A percentile compares a stretch with the other conserved stretches of the same genome.
Conservation (phyloP, 2,329 filamentous ascomycete genomes). For the Pyrenophora teres region DNA sequence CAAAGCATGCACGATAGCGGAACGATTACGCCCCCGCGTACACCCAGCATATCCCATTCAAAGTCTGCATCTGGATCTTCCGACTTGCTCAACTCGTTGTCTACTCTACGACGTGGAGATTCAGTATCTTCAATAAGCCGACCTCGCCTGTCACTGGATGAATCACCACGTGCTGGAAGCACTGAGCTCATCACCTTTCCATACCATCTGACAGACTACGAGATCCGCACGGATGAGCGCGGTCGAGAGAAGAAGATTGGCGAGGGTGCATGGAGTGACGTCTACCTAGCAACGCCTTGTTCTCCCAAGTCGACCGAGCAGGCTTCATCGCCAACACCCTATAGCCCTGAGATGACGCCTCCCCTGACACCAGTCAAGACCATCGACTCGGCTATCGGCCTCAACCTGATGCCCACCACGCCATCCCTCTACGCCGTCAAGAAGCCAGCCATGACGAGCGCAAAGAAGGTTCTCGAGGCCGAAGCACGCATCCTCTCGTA, state of each 20-base stretch:
- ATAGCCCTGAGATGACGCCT: conserved; percentile 24
- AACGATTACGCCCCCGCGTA: conserved; percentile 36
- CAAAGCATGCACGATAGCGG: conserved; percentile 23
- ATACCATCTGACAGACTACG: conserved; percentile 34
- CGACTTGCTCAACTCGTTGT: conserved; percentile 23
- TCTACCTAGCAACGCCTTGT: conserved; percentile 39
- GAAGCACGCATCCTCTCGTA: conserved; percentile 43
- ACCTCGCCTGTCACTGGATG: conserved; percentile 21
- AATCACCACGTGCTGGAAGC: conserved; percentile 23
- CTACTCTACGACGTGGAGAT: conserved; percentile 25
- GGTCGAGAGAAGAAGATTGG: conserved; percentile 38
- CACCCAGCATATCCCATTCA: conserved; percentile 33
- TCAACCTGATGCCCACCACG: conserved; percentile 10
- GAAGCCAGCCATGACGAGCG: conserved; percentile 34
- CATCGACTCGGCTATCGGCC: conserved; percentile 20
- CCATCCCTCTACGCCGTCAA: conserved; percentile 43
- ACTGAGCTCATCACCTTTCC: conserved; percentile 32
- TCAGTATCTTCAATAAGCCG: conserved; percentile 24
- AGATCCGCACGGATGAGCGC: conserved; percentile 26
- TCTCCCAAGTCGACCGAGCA: conserved; percentile 18
- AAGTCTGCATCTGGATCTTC: conserved; percentile 27
- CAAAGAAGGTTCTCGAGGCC: conserved; percentile 36
- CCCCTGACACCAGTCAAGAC: conserved; percentile 36
- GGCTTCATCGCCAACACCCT: background rate
- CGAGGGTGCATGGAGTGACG: conserved; percentile 45